A percentile compares a stretch with the other conserved stretches of the same genome.
Conservation (phyloP, 495 filamentous ascomycete species). For the Aspergillus bridgeri region DNA sequence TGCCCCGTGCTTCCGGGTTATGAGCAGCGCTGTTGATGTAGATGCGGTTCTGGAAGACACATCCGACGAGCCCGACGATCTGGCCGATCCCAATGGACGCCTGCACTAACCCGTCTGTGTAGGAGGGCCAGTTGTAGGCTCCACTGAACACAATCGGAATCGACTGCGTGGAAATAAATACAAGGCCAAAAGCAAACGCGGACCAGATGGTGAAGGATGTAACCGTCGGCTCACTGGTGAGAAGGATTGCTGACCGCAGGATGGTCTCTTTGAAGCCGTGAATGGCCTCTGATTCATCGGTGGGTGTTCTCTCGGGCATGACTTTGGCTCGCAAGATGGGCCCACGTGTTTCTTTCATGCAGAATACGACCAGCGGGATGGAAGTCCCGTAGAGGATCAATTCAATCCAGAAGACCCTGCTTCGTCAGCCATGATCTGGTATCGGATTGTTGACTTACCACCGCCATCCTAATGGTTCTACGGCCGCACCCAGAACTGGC, state of each 20-base stretch:
- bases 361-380: constrained; percentile 4
- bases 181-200: constrained; percentile 12
- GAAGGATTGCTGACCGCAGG: constrained; percentile 7
- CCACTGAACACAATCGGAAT: constrained; percentile 12
- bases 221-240: constrained; percentile 12
- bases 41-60: constrained; percentile 7
- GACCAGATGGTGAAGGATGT: constrained; percentile 13
- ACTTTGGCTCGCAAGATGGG: constrained; percentile 1
- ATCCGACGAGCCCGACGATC: constrained; percentile 8
- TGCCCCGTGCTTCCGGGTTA: constrained; percentile 9
- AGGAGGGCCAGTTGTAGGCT: constrained; percentile 5
- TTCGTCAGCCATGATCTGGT: neutral
- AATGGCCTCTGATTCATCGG: neutral
- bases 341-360: constrained; percentile 11
- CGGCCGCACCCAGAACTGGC: constrained; percentile 7
- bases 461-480: constrained; percentile 11
- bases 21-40: constrained; percentile 7
- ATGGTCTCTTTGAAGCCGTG: constrained; percentile 10
- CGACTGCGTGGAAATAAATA: constrained; percentile 16
- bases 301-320: neutral
- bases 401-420: constrained; percentile 18
- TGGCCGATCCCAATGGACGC: constrained; percentile 11
- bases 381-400: constrained; percentile 8
- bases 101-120: constrained; percentile 9
- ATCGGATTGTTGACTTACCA: neutral